These are phyloP conservation scores for Noccaea bulbosa DNA, from an alignment of 345 rosid genomes.

Conservation along the genomic window DNA sequence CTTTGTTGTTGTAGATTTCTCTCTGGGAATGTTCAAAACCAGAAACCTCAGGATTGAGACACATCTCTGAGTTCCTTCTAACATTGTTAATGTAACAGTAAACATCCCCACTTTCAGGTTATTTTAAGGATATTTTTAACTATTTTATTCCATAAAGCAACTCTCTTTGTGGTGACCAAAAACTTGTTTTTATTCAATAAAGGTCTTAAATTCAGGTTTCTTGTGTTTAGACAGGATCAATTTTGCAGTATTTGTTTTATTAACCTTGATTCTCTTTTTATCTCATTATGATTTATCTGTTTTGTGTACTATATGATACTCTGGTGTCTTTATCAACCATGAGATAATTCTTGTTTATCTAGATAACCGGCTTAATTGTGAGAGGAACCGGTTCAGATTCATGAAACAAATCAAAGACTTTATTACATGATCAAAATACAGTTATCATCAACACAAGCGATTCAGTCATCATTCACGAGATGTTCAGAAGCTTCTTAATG, in stretches of 20 bases:
- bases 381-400: not conserved
- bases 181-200: too few relatives aligned
- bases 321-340: not conserved
- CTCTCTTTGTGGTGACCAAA: not conserved
- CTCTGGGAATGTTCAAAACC: conserved; percentile 37
- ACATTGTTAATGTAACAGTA: conserved; percentile 41
- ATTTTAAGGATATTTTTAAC: too few relatives aligned
- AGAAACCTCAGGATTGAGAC: conserved; percentile 25
- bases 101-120: conserved; percentile 28
- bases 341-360: conserved; percentile 1
- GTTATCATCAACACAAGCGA: not conserved
- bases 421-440: conserved; percentile 26
- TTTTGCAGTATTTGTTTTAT: too few relatives aligned
- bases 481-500: conserved; percentile 59
- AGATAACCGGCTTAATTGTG: not conserved
- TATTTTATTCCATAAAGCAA: conserved; percentile 18
- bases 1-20: conserved; percentile 59
- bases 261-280: too few relatives aligned
- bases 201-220: too few relatives aligned
- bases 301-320: not conserved
- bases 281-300: too few relatives aligned
- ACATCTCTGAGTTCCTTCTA: conserved; percentile 34
- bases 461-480: conserved; percentile 20
- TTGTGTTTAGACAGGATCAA: too few relatives aligned
- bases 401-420: not conserved